These are phyloP conservation scores for Begonia peltatifolia DNA, from an alignment of 306 rosid species.

Conservation along the genomic window DNA sequence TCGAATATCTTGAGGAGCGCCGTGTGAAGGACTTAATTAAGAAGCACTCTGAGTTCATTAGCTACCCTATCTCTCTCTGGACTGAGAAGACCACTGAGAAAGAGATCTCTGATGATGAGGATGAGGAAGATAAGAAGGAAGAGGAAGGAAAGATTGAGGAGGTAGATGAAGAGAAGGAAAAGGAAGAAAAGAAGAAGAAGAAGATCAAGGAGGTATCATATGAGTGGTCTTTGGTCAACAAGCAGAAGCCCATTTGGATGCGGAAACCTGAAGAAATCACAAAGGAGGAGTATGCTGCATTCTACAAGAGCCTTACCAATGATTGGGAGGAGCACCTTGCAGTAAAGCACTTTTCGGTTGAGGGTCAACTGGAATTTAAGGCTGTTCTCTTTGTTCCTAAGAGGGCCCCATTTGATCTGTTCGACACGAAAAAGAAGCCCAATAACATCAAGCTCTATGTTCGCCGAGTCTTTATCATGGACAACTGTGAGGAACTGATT, in stretches of 20 bases:
- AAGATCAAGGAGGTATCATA: constrained; percentile 72
- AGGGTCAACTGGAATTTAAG: constrained; percentile 85
- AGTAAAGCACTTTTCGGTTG: constrained; percentile 90
- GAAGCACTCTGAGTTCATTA: constrained; percentile 40
- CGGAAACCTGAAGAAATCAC: constrained; percentile 83
- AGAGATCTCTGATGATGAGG: constrained; percentile 81
- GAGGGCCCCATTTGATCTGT: constrained; percentile 88
- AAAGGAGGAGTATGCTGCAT: constrained; percentile 78
- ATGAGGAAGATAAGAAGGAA: constrained; percentile 76
- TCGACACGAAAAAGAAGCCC: constrained; percentile 81
- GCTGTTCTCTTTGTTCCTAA: constrained; percentile 78
- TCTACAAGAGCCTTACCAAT: constrained; percentile 77
- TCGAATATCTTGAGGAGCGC: too few species aligned
- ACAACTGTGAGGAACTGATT: constrained; percentile 86
- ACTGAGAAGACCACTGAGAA: constrained; percentile 27
- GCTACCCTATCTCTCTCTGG: too few species aligned
- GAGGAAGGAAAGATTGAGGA: constrained; percentile 88
- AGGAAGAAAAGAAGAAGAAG: constrained; percentile 74
- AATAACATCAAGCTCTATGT: constrained; percentile 78
- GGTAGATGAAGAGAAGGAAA: constrained; percentile 63
- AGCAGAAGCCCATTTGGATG: constrained; percentile 91
- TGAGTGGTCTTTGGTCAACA: constrained; percentile 82
- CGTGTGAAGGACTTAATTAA: constrained; percentile 22
- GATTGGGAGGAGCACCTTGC: constrained; percentile 87
- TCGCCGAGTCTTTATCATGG: constrained; percentile 81